Conservation (phyloP, 208 protist species). For the Spongospora subterranea region DNA sequence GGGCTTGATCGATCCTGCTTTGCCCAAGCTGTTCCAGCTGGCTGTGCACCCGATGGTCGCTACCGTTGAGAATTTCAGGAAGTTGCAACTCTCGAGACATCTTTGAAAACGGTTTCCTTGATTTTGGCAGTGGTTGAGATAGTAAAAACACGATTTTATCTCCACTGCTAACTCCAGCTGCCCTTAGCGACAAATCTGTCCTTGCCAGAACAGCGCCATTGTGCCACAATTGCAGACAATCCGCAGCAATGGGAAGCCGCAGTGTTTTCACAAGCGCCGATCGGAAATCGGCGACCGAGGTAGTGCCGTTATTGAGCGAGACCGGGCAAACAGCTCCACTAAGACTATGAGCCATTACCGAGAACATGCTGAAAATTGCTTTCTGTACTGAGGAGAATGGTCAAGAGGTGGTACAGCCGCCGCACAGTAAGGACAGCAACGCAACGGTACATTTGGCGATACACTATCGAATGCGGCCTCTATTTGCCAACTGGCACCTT, state of each 20-base stretch:
- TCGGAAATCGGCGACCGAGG: neutral
- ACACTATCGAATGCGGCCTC: no score
- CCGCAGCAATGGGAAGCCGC: neutral
- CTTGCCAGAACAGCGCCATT: neutral
- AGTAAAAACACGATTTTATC: neutral
- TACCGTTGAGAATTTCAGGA: neutral
- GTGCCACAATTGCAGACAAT: constrained; percentile 1
- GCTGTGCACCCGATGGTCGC: neutral
- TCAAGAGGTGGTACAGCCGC: no score
- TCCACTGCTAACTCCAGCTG: constrained; percentile 26
- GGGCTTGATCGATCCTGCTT: neutral
- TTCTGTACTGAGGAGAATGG: no score
- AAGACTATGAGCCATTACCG: constrained; percentile 11
- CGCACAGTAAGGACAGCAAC: no score
- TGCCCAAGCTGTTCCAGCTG: neutral
- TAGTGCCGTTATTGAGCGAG: neutral
- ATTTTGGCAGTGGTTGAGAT: neutral
- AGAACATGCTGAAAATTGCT: constrained; percentile 23
- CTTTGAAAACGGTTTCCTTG: neutral
- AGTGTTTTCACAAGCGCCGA: neutral
- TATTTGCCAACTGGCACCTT: no score
- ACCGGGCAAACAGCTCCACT: constrained; percentile 1
- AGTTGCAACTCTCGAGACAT: neutral
- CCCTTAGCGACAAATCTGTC: constrained; percentile 4
- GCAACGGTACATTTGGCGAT: no score